A percentile compares a stretch with the other conserved stretches of the same genome.
These are phyloP conservation scores for Penicillium thymicola DNA, from an alignment of 2,329 filamentous ascomycete genomes.

Conservation along the genomic window DNA sequence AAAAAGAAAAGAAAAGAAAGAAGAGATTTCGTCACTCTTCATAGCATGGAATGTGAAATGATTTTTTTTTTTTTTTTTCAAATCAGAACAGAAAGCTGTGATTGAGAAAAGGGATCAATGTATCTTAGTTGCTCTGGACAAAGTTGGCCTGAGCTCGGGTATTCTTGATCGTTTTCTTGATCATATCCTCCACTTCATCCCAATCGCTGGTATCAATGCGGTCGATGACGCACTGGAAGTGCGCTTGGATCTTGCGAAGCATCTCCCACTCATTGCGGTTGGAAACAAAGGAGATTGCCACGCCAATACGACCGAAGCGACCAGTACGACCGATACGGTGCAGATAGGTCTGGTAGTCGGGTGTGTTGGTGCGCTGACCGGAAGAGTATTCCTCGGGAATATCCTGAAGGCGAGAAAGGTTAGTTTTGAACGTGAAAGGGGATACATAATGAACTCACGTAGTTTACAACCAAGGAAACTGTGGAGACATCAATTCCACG, in stretches of 20 bases:
- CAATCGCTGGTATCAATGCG: constrained; percentile 82
- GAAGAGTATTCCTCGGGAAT: constrained; percentile 65
- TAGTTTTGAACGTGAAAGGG: background rate
- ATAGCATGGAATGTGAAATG: constrained; percentile 15
- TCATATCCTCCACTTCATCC: constrained; percentile 80
- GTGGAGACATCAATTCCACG: constrained; percentile 90
- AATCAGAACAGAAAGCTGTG: background rate
- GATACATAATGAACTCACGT: constrained; percentile 49
- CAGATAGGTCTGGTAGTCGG: constrained; percentile 92
- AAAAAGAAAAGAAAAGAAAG: constrained; percentile 18
- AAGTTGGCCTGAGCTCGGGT: constrained; percentile 43
- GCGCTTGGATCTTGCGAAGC: constrained; percentile 72
- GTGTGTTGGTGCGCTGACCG: constrained; percentile 58
- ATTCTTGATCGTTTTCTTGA: constrained; percentile 74
- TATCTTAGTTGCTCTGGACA: constrained; percentile 10
- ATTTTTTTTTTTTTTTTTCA: background rate
- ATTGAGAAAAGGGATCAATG: background rate
- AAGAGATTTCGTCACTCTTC: constrained; percentile 31
- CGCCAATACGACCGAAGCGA: constrained; percentile 92
- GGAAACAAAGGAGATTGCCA: constrained; percentile 91
- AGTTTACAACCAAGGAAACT: constrained; percentile 98
- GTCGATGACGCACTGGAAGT: constrained; percentile 77
- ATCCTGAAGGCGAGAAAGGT: constrained; percentile 44
- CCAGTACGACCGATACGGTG: constrained; percentile 97
- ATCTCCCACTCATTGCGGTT: constrained; percentile 77